These are phyloP conservation scores for Penicillium cataractarum DNA, from an alignment of 495 filamentous ascomycete species.

Conservation along the genomic window DNA sequence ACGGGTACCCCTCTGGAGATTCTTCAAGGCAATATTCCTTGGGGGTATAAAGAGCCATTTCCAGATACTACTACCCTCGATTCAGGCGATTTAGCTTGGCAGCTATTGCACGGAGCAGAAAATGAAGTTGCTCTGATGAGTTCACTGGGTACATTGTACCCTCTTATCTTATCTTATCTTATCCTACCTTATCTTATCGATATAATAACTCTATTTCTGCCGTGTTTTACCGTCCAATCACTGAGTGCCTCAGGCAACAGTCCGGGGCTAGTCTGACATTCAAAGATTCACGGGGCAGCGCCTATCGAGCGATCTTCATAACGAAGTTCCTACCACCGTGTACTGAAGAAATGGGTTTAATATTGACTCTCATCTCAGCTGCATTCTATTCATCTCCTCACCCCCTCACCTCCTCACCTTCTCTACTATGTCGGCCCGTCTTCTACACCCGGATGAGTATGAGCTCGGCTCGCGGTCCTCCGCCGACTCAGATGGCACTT, in stretches of 20 bases:
- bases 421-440: slow-evolving; percentile 42
- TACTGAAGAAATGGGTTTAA: slow-evolving; percentile 6
- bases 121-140: too few species aligned
- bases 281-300: neutral
- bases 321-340: neutral
- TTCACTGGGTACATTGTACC: too few species aligned
- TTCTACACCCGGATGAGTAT: slow-evolving; percentile 51
- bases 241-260: slow-evolving; percentile 3
- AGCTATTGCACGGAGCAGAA: too few species aligned
- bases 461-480: slow-evolving; percentile 50
- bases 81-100: too few species aligned
- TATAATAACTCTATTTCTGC: too few species aligned
- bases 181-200: neutral
- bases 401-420: too few species aligned
- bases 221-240: too few species aligned
- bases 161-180: neutral
- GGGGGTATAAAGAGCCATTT: too few species aligned
- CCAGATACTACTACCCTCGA: too few species aligned
- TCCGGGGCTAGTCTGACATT: neutral
- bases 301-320: neutral
- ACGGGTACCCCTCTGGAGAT: too few species aligned
- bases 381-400: too few species aligned
- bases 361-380: neutral
- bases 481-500: slow-evolving; percentile 48
- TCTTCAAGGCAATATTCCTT: too few species aligned